Evolutionary conservation across 768 basidiomycete species (phyloP).

Genomic region (Amanita exitialis): DNA sequence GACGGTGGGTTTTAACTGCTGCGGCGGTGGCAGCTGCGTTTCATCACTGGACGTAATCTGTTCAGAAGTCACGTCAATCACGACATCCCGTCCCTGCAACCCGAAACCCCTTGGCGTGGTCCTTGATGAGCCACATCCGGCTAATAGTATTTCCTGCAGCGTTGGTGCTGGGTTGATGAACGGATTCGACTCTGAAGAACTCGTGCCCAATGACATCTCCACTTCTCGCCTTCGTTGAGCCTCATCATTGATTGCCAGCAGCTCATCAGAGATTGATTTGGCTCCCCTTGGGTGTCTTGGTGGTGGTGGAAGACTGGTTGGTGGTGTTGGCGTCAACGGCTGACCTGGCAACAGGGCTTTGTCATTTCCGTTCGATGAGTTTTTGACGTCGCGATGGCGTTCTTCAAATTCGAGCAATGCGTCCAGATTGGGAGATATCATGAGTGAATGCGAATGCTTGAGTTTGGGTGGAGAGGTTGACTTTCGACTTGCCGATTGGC

Average conservation of each 20-base stretch:
- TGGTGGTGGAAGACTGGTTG: slow-evolving; percentile 52
- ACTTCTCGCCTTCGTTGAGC: background rate
- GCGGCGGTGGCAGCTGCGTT: too few species aligned
- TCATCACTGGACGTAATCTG: background rate
- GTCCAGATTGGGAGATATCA: slow-evolving; percentile 51
- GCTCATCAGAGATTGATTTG: slow-evolving; percentile 10
- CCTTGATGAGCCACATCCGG: background rate
- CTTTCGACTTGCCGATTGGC: background rate
- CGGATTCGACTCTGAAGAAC: slow-evolving; percentile 22
- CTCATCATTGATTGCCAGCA: background rate
- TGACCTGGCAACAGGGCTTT: background rate
- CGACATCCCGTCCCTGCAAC: background rate
- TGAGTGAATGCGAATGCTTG: slow-evolving; percentile 20
- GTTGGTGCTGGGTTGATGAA: slow-evolving; percentile 37
- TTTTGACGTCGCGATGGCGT: slow-evolving; percentile 22
- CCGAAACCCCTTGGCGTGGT: background rate
- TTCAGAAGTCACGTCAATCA: background rate
- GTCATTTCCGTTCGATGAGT: slow-evolving; percentile 1
- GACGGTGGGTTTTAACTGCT: background rate
- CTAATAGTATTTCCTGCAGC: slow-evolving; percentile 17
- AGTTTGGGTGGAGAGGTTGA: background rate
- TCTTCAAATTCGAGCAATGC: slow-evolving; percentile 52
- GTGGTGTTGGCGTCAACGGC: slow-evolving; percentile 3
- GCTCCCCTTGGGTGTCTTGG: slow-evolving; percentile 18
- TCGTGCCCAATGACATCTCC: background rate